Evolutionary conservation across 73 alveolate genomes (phyloP), one percentile per base, ranked within the genome.

Genomic region (Paramecium sonneborni): DNA sequence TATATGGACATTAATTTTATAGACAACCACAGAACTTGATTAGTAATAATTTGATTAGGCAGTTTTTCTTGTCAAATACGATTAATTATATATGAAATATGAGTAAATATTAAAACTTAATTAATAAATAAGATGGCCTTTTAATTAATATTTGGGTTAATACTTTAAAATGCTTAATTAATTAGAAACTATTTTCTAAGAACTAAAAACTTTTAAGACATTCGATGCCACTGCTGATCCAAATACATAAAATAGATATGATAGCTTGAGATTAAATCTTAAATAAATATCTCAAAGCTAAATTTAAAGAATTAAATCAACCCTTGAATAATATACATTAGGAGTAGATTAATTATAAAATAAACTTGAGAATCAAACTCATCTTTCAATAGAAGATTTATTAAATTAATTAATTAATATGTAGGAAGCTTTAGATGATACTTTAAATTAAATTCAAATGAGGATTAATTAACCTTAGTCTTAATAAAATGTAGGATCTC

Each of bases 221-320:
- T 62, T 14, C 24, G 46, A 21, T 26, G 20, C 52, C 3, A 62
- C 39, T 26, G 26, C 30, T 62, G 84, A 62, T 62, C 48, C 84
- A 0, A 62, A 62, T 62, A 32, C 84, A 12, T 14, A 30, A 12
- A 62, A 32, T 62, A 62, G 84, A 30, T 62, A 62, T 62, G 84
- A 62, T 26, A 62, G 44, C 9, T 14, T 62, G 6, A 62, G 46
- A 62, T 30, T 26, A 30, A 62, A 62, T 26, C 84, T 62, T 62
- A 62, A 62, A 32, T 32, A 62, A 7, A 62, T 62, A 30, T 62
- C 46, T 6, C 12, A 62, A 62, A 62, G 84, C 3, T 30, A 62
- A 62, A 62, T 62, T 62, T n/a, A 62, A 32, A 62, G 84, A 62
- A 62, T 62, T 30, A 62, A 62, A 62, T 62, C 84, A 62, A 62